phyloP scores from a whole-genome alignment of 176 grass and related monocot genomes.

The Eragrostis curvula region DNA sequence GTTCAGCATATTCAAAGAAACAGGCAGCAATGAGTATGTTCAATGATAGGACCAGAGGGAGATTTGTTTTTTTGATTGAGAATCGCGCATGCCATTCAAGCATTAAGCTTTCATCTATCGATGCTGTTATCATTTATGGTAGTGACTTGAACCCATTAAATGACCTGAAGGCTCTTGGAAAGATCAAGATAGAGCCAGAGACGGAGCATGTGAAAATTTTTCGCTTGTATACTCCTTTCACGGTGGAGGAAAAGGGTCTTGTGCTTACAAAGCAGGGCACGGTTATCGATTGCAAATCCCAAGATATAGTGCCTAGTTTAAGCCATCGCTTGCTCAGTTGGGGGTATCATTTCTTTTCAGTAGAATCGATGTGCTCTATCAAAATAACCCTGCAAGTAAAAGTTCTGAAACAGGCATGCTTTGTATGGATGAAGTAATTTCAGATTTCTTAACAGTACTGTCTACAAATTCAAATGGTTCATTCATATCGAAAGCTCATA shows the following conservation, averaged over 20 bases:
- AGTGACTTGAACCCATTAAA: constrained; percentile 79
- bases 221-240: constrained; percentile 78
- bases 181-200: constrained; percentile 61
- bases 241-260: constrained; percentile 77
- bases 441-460: constrained; percentile 59
- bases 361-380: constrained; percentile 60
- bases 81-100: constrained; percentile 72
- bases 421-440: constrained; percentile 51
- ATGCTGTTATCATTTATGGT: constrained; percentile 79
- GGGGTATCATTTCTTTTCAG: constrained; percentile 64
- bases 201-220: constrained; percentile 48
- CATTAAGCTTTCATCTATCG: constrained; percentile 67
- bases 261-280: constrained; percentile 68
- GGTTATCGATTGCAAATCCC: constrained; percentile 46
- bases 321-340: constrained; percentile 79
- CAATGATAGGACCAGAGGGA: constrained; percentile 70
- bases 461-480: constrained; percentile 18
- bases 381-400: constrained; percentile 43
- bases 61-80: constrained; percentile 85
- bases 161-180: constrained; percentile 67
- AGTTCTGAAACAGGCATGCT: constrained; percentile 30
- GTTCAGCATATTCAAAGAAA: constrained; percentile 46
- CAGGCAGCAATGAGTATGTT: constrained; percentile 65
- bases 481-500: constrained; percentile 50
- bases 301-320: constrained; percentile 45